Conservation (phyloP, 2,329 filamentous ascomycete genomes). For the Dactylonectria macrodidyma region DNA sequence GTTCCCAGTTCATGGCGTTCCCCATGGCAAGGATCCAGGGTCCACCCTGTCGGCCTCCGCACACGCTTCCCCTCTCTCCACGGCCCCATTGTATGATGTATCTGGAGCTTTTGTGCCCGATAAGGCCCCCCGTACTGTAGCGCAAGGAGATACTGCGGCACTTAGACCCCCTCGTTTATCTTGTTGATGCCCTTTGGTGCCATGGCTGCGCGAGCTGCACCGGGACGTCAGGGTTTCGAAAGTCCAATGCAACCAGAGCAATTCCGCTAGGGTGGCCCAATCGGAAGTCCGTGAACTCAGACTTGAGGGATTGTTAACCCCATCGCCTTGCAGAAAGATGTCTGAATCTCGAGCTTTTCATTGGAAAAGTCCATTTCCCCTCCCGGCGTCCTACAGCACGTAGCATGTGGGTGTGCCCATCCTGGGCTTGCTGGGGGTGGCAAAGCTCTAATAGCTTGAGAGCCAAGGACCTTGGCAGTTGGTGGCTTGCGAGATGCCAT, state of each 20-base stretch:
- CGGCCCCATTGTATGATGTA: no score
- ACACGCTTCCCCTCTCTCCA: no score
- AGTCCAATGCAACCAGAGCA: constrained; percentile 5
- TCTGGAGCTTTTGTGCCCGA: no score
- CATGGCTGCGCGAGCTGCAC: neutral
- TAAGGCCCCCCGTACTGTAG: no score
- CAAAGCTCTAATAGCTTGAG: constrained; percentile 7
- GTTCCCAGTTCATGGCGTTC: no score
- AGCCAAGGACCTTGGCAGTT: neutral
- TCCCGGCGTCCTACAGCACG: constrained; percentile 18
- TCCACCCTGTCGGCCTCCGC: no score
- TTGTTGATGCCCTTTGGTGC: constrained; percentile 2
- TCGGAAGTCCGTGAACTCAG: constrained; percentile 5
- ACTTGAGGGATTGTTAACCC: neutral
- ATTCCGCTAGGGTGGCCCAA: constrained; percentile 1
- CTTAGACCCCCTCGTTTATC: neutral
- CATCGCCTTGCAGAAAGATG: constrained; percentile 10
- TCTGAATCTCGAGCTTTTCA: constrained; percentile 35
- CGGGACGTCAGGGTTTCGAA: neutral
- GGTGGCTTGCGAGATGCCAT: constrained; percentile 5
- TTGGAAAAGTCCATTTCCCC: constrained; percentile 14
- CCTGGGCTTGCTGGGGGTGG: no score
- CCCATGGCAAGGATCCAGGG: no score
- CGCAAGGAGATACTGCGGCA: neutral
- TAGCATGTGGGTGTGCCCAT: no score